Percentiles rank a stretch among this genome's conserved stretches.
phyloP scores from a whole-genome alignment of 805 yeast genomes.

The Candida krabiensis region DNA sequence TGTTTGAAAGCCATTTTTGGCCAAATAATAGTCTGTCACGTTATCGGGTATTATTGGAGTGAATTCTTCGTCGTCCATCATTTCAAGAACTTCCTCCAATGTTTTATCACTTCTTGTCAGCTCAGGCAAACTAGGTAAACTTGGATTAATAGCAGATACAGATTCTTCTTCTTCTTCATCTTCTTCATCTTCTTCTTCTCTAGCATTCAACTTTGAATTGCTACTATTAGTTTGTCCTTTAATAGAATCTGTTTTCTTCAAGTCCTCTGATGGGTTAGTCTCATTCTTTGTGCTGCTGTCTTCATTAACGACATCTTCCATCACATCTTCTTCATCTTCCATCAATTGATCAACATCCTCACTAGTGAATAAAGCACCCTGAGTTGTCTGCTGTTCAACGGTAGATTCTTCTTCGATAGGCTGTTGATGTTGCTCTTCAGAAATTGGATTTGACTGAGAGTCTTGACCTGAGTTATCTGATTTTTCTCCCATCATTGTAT shows the following conservation, averaged over 20 bases:
- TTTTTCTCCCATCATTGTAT: too few relatives aligned
- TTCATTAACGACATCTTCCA: constrained; percentile 25
- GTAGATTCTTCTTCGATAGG: too few relatives aligned
- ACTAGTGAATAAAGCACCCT: constrained; percentile 19
- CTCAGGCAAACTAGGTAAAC: constrained; percentile 58
- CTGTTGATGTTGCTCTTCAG: too few relatives aligned
- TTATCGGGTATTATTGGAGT: constrained; percentile 97
- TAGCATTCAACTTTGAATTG: constrained; percentile 2
- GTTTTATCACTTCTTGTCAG: constrained; percentile 78
- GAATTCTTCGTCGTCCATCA: constrained; percentile 93
- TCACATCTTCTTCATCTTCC: constrained; percentile 34
- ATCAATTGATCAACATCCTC: constrained; percentile 23
- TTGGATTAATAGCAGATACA: constrained; percentile 25
- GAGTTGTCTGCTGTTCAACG: neutral
- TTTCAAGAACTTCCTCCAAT: constrained; percentile 74
- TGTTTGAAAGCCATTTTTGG: constrained; percentile 78
- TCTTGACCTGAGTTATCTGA: neutral
- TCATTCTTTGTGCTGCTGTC: constrained; percentile 1
- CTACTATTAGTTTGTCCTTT: neutral
- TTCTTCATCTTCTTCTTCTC: constrained; percentile 11
- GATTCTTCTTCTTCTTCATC: constrained; percentile 26
- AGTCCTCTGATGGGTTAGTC: constrained; percentile 5
- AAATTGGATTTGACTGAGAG: too few relatives aligned
- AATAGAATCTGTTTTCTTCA: too few relatives aligned
- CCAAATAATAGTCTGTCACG: constrained; percentile 85